Evolutionary conservation across 2,329 filamentous ascomycete genomes (phyloP).

Genomic region (Neonectria faginata): DNA sequence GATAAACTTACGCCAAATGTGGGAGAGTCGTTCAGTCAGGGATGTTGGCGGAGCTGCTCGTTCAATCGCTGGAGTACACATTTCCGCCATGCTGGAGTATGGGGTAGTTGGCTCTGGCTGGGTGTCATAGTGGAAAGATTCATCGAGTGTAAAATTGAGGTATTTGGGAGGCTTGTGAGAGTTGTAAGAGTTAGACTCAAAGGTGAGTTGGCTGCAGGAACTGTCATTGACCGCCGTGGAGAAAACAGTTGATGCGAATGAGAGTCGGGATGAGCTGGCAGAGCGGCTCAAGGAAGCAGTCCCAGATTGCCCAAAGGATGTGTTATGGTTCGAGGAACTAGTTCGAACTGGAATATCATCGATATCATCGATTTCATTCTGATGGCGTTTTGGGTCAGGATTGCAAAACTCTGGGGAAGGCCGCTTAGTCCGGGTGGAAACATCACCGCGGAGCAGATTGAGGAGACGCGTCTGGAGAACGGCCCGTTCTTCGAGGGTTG

Average conservation of each 20-base stretch:
- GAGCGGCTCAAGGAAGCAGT: conserved; percentile 38
- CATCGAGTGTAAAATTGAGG: conserved; percentile 15
- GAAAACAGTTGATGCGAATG: conserved; percentile 50
- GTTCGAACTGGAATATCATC: conserved; percentile 41
- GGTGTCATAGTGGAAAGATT: conserved; percentile 33
- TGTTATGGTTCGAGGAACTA: conserved; percentile 23
- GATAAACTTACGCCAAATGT: conserved; percentile 55
- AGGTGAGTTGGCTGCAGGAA: conserved; percentile 51
- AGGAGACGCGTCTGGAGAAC: conserved; percentile 44
- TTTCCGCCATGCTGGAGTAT: conserved; percentile 36
- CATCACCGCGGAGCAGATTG: conserved; percentile 27
- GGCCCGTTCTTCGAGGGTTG: conserved; percentile 38
- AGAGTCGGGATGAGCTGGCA: conserved; percentile 49
- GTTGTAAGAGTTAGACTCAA: conserved; percentile 15
- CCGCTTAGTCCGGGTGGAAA: conserved; percentile 36
- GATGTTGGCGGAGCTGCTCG: not conserved
- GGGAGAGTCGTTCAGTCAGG: conserved; percentile 46
- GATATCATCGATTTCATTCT: conserved; percentile 22
- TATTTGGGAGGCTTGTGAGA: not conserved
- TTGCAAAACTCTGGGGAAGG: conserved; percentile 38
- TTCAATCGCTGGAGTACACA: conserved; percentile 16
- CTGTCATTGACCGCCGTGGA: conserved; percentile 43
- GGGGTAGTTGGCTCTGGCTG: conserved; percentile 20
- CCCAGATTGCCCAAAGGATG: conserved; percentile 28
- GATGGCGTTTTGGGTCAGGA: conserved; percentile 31